phyloP scores from a whole-genome alignment of 805 yeast species.

The Candida golubevii region DNA sequence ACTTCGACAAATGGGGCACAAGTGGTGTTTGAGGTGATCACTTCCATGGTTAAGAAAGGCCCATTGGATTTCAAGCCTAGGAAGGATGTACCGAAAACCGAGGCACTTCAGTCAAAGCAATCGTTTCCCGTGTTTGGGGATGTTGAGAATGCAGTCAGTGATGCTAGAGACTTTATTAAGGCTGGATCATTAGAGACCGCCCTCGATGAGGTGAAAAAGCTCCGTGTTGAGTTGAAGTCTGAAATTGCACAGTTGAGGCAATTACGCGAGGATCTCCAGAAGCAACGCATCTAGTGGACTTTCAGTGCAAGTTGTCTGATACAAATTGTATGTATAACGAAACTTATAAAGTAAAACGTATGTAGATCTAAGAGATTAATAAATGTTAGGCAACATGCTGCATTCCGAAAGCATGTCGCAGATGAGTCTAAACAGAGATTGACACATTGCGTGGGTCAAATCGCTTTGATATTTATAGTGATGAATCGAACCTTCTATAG shows the following conservation, averaged over 20 bases:
- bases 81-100: slow-evolving; percentile 3
- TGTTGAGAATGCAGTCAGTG: neutral
- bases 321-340: no score
- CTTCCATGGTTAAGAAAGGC: slow-evolving; percentile 70
- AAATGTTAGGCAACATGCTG: no score
- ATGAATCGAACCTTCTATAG: no score
- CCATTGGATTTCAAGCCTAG: slow-evolving; percentile 15
- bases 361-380: no score
- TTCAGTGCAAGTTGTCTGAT: no score
- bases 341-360: no score
- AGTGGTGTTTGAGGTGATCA: slow-evolving; percentile 63
- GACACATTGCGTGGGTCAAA: no score
- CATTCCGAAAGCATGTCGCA: no score
- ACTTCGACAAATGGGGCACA: slow-evolving; percentile 70
- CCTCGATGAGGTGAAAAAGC: slow-evolving; percentile 8
- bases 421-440: no score
- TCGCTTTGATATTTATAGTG: no score
- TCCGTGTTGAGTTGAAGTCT: slow-evolving; percentile 9
- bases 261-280: slow-evolving; percentile 4
- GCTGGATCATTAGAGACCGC: neutral
- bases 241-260: slow-evolving; percentile 8
- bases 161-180: neutral
- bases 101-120: neutral
- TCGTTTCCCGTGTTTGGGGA: no score
- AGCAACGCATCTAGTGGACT: neutral